Evolutionary conservation across 108 stramenopile genomes (phyloP), one percentile per base, ranked within the genome.

Genomic region (Craspedostauros australis): DNA sequence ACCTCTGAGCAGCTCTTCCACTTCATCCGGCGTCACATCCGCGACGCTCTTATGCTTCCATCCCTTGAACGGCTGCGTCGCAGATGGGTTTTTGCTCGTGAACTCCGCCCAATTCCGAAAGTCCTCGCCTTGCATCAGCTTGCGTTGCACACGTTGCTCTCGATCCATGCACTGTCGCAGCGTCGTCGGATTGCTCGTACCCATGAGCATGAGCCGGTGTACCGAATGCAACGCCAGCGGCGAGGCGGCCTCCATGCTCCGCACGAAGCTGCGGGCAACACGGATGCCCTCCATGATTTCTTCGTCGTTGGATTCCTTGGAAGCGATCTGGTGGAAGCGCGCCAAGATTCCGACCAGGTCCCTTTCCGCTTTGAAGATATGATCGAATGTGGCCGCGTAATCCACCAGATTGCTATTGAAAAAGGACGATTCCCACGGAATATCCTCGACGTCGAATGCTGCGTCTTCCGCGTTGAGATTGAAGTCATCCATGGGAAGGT

Each of bases 131-230:
- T 38, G 26, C 36, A 84, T 64, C 33, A 90, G 46, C 23, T 74
- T 59, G 47, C 64, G 38, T 44, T 86, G 84, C n/a, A 57, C 67
- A 5, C 31, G 45, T 28, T 61, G 71, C 50, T 90, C 88, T 44
- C 84, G 74, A 25, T 76, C 68, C 82, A 86, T 84, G 36, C 84
- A 90, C 16, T 66, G 57, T 54, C 75, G 72, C 51, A 86, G 54
- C 1, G 79, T 72, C 41, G 78, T 78, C 27, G 49, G 48, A 8
- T 44, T 34, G 25, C 47, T 47, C 25, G 51, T 39, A 25, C 84
- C 88, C 42, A 67, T 46, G 28, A 40, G 47, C 50, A 90, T 44
- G 8, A 90, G 54, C 37, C 62, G 62, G 39, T 90, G 54, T 15
- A 61, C 66, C 7, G 77, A 77, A n/a, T 58, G 37, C 51, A 90